Evolutionary conservation across 208 protist genomes (phyloP), one percentile per base, ranked within the genome.

Genomic region (Acanthamoeba lenticulata): DNA sequence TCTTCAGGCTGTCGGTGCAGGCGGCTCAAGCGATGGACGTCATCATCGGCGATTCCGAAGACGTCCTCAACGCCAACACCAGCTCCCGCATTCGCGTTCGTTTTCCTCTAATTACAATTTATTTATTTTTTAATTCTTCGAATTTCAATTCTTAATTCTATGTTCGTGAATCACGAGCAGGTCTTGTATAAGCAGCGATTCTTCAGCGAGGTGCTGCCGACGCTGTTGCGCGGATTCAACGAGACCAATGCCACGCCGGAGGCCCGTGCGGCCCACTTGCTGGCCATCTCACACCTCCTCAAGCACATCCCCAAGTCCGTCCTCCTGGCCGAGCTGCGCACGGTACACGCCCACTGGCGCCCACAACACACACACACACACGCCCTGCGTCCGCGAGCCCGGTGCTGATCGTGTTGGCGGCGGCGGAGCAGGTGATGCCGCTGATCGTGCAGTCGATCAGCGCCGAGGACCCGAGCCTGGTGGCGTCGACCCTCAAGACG

Each of bases 251-350:
- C 55, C 52, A 13, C 55, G 5, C 24, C n/a, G 24, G 19, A 27
- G 17, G 6, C 36, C 52, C 65, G 69, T 27, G 52, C 85, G 4
- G 19, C 47, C 1, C n/a, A 91, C 55, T 38, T 91, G 34, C 55
- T 91, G 19, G 85, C 85, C 32, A 91, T 91, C 55, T 62, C 85
- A 21, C 49, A 91, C 40, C 85, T 91, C 42, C 57, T 91, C 55
- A 91, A 91, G 55, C 85, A 91, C 42, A 91, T 91, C 36, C 85
- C 85, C 45, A 91, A 91, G 55, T 72, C 55, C 29, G 57, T 91
- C 44, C 85, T 91, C 36, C 85, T 91, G 17, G 65, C 85, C 42
- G 85, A 91, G 36, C 85, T 91, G 6, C 85, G 1, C 42, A 72
- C 57, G 85, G 85, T 91, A 72, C n/a, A 9, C 38, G 3, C 44